These are phyloP conservation scores for Zhuliangozyma blackwelliae DNA, from an alignment of 1,139 yeast species.

Conservation along the genomic window DNA sequence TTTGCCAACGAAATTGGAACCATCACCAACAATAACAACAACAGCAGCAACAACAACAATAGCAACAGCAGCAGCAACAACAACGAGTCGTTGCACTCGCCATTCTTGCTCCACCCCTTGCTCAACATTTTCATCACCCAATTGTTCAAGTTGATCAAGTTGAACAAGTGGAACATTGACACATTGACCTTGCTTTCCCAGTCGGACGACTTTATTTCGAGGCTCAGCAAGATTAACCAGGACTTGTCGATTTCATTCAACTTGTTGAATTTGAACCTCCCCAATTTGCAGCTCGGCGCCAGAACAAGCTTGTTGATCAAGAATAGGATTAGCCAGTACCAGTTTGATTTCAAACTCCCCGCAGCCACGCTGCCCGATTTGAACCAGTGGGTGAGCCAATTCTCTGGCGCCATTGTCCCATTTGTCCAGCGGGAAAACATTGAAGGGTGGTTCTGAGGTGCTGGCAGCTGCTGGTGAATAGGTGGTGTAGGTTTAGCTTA, in stretches of 20 bases:
- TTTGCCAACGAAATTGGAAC: constrained; percentile 24
- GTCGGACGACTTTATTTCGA: constrained; percentile 19
- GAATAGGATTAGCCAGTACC: constrained; percentile 22
- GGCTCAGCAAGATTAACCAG: constrained; percentile 33
- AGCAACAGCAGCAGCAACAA: background rate
- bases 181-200: constrained; percentile 17
- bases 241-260: constrained; percentile 37
- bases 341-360: constrained; percentile 23
- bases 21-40: constrained; percentile 15
- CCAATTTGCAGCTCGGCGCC: constrained; percentile 19
- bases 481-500: too few species aligned
- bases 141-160: constrained; percentile 31
- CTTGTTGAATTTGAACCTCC: constrained; percentile 25
- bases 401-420: constrained; percentile 21
- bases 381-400: constrained; percentile 26
- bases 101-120: constrained; percentile 25
- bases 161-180: constrained; percentile 34
- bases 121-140: constrained; percentile 34
- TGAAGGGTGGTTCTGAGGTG: constrained; percentile 38
- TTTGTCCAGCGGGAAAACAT: constrained; percentile 30
- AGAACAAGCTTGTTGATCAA: constrained; percentile 20
- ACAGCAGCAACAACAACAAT: constrained; percentile 14
- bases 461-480: too few species aligned
- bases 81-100: background rate
- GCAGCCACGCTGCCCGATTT: constrained; percentile 2